These are phyloP conservation scores for Arthroderma sp. DNA, from an alignment of 2,329 filamentous ascomycete genomes.

Conservation along the genomic window DNA sequence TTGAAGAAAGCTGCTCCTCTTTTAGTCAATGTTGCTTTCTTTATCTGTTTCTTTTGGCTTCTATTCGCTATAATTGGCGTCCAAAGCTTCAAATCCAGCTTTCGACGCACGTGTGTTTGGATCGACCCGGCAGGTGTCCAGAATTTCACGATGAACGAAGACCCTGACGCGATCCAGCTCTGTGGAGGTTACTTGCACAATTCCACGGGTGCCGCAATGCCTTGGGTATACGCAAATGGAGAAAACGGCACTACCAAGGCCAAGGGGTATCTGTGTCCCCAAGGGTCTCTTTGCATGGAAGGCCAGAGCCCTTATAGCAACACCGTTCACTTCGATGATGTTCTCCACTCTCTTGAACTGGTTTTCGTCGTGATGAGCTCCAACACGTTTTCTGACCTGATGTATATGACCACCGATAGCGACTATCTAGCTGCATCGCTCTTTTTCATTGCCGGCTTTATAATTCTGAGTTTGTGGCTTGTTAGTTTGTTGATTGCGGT, in stretches of 20 bases:
- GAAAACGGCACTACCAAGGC: slow-evolving; percentile 34
- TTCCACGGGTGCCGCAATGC: slow-evolving; percentile 41
- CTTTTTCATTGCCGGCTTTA: slow-evolving; percentile 58
- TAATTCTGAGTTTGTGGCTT: slow-evolving; percentile 92
- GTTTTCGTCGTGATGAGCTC: slow-evolving; percentile 98
- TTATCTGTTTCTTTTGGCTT: slow-evolving; percentile 95
- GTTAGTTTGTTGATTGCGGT: slow-evolving; percentile 90
- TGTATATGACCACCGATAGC: slow-evolving; percentile 85
- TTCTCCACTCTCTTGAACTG: slow-evolving; percentile 77
- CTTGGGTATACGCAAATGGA: slow-evolving; percentile 55
- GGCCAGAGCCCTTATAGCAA: slow-evolving; percentile 64
- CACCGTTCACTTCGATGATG: slow-evolving; percentile 91
- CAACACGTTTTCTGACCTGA: slow-evolving; percentile 88
- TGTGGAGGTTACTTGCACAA: slow-evolving; percentile 72
- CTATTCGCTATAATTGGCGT: slow-evolving; percentile 93
- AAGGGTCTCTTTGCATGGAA: slow-evolving; percentile 70
- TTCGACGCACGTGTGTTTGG: slow-evolving; percentile 68
- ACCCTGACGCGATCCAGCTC: slow-evolving; percentile 55
- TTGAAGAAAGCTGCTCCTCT: slow-evolving; percentile 89
- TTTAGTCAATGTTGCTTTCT: slow-evolving; percentile 80
- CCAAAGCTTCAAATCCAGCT: slow-evolving; percentile 83
- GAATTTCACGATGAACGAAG: slow-evolving; percentile 31
- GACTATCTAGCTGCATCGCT: slow-evolving; percentile 80
- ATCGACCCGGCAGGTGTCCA: slow-evolving; percentile 42
- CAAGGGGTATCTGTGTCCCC: slow-evolving; percentile 83